These are phyloP conservation scores for Chaetothyriales sp. DNA, from an alignment of 2,329 filamentous ascomycete species.

Conservation along the genomic window DNA sequence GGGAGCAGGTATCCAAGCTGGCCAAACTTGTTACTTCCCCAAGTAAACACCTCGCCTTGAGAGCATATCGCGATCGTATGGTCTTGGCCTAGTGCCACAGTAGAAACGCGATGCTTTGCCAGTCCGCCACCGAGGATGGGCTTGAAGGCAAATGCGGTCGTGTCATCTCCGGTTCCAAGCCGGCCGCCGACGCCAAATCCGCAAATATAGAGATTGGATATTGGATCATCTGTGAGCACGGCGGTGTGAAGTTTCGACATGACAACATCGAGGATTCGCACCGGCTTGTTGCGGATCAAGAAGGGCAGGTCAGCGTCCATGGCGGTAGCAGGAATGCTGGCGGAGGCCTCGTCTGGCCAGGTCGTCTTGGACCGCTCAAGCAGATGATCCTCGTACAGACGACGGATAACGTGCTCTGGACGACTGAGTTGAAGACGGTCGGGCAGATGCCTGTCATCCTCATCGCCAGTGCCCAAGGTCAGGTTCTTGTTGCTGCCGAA, in stretches of 20 bases:
- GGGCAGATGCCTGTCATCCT: slow-evolving; percentile 85
- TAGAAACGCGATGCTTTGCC: slow-evolving; percentile 54
- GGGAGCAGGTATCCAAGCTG: slow-evolving; percentile 78
- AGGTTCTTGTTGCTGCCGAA: slow-evolving; percentile 96
- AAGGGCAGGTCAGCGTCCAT: slow-evolving; percentile 49
- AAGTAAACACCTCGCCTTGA: slow-evolving; percentile 84
- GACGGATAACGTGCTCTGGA: slow-evolving; percentile 59
- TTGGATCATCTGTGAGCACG: slow-evolving; percentile 69
- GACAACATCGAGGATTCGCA: slow-evolving; percentile 64
- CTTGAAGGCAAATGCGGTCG: slow-evolving; percentile 71
- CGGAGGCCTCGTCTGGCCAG: slow-evolving; percentile 12
- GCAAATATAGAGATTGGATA: slow-evolving; percentile 83
- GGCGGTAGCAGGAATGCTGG: slow-evolving; percentile 18
- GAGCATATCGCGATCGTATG: slow-evolving; percentile 74
- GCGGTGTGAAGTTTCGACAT: slow-evolving; percentile 89
- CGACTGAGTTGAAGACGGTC: slow-evolving; percentile 65
- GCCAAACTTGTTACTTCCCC: slow-evolving; percentile 74
- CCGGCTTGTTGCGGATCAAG: slow-evolving; percentile 53
- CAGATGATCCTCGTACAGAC: slow-evolving; percentile 55
- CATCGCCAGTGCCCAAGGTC: slow-evolving; percentile 83
- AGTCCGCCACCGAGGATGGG: slow-evolving; percentile 64
- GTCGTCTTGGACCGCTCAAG: slow-evolving; percentile 25
- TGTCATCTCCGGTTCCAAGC: slow-evolving; percentile 77
- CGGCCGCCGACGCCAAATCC: slow-evolving; percentile 83
- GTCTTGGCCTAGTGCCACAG: slow-evolving; percentile 78